Conservation (phyloP, 1,284 basidiomycete species). For the Papiliotrema laurentii region DNA sequence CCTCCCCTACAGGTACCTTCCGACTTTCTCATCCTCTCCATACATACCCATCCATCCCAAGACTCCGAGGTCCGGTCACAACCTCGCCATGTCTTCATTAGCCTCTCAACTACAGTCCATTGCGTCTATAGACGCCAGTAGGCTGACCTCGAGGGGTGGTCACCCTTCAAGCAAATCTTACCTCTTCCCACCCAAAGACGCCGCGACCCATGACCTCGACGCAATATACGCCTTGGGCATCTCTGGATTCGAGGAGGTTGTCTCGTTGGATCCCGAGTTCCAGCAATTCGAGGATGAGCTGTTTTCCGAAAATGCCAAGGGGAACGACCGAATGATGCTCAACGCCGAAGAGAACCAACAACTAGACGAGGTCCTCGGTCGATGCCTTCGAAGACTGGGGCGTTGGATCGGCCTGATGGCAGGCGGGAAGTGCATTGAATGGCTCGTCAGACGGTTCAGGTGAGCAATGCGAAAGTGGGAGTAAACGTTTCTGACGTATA, state of each 20-base stretch:
- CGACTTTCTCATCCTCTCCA: neutral
- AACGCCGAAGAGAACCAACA: constrained; percentile 59
- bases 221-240: constrained; percentile 76
- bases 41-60: neutral
- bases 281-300: constrained; percentile 59
- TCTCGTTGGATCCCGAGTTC: constrained; percentile 57
- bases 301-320: constrained; percentile 77
- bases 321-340: constrained; percentile 76
- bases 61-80: neutral
- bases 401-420: constrained; percentile 77
- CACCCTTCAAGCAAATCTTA: constrained; percentile 62
- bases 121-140: constrained; percentile 71
- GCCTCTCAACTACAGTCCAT: constrained; percentile 76
- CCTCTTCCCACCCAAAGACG: constrained; percentile 78
- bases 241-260: constrained; percentile 69
- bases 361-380: constrained; percentile 51
- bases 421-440: constrained; percentile 85
- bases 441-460: constrained; percentile 92
- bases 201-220: constrained; percentile 77
- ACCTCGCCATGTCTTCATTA: constrained; percentile 64
- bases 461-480: constrained; percentile 44
- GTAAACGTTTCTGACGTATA: constrained; percentile 43
- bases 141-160: constrained; percentile 59
- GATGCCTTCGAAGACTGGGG: constrained; percentile 68
- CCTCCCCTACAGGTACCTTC: neutral